Conservation (phyloP, 495 filamentous ascomycete genomes). For the Tuber magnatum region DNA sequence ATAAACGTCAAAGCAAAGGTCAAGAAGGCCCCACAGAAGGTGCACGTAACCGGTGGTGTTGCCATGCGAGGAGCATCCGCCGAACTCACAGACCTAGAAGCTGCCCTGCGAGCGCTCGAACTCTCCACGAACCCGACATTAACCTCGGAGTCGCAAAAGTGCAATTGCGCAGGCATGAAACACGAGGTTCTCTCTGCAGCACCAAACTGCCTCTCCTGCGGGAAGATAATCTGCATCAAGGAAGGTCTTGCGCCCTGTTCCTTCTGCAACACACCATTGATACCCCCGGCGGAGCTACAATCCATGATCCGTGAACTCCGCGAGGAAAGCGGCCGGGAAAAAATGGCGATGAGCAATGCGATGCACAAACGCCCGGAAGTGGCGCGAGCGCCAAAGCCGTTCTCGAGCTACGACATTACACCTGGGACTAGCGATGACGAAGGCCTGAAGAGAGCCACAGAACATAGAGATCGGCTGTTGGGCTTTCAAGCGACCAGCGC, state of each 20-base stretch:
- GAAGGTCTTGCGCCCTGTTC: slow-evolving; percentile 93
- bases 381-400: slow-evolving; percentile 46
- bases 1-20: slow-evolving; percentile 49
- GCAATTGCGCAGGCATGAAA: slow-evolving; percentile 74
- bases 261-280: slow-evolving; percentile 69
- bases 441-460: slow-evolving; percentile 54
- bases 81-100: slow-evolving; percentile 73
- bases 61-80: slow-evolving; percentile 71
- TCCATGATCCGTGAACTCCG: slow-evolving; percentile 79
- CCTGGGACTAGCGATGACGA: slow-evolving; percentile 47
- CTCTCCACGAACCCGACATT: slow-evolving; percentile 77
- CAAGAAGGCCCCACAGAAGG: slow-evolving; percentile 43
- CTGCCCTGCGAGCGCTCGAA: slow-evolving; percentile 84
- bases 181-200: slow-evolving; percentile 80
- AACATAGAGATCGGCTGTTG: slow-evolving; percentile 76
- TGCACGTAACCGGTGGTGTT: slow-evolving; percentile 62
- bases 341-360: slow-evolving; percentile 68
- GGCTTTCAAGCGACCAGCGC: slow-evolving; percentile 84
- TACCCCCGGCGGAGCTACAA: slow-evolving; percentile 65
- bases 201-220: slow-evolving; percentile 86
- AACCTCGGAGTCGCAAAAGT: slow-evolving; percentile 54
- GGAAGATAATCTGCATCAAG: slow-evolving; percentile 93
- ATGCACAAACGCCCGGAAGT: slow-evolving; percentile 60
- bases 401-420: slow-evolving; percentile 43
- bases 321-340: slow-evolving; percentile 78